phyloP scores from a whole-genome alignment of 2,329 filamentous ascomycete species.

The Cyphellophora europaea region DNA sequence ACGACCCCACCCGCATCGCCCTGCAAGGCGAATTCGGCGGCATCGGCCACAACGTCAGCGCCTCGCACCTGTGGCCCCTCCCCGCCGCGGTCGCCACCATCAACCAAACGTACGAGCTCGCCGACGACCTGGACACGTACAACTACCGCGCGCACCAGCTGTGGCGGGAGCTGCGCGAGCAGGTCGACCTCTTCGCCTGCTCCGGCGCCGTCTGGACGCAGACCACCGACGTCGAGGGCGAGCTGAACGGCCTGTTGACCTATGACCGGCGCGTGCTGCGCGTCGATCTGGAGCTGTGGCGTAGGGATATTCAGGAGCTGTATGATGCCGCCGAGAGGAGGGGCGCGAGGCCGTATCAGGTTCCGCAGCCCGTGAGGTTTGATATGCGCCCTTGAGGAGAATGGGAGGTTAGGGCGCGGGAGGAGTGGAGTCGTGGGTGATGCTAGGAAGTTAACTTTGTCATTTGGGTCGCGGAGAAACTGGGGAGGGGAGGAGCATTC shows the following conservation, averaged over 20 bases:
- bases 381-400: too few species aligned
- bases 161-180: slow-evolving; percentile 37
- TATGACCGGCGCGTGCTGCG: slow-evolving; percentile 56
- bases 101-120: slow-evolving; percentile 60
- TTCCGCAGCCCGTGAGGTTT: not conserved
- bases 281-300: slow-evolving; percentile 39
- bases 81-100: slow-evolving; percentile 49
- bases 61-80: slow-evolving; percentile 58
- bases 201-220: slow-evolving; percentile 64
- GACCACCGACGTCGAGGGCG: slow-evolving; percentile 65
- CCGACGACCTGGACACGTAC: slow-evolving; percentile 48
- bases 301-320: not conserved
- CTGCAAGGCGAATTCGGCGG: slow-evolving; percentile 66
- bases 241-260: slow-evolving; percentile 62
- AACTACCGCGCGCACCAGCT: slow-evolving; percentile 55
- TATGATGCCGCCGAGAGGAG: not conserved
- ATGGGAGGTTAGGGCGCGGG: too few species aligned
- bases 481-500: too few species aligned
- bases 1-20: slow-evolving; percentile 51
- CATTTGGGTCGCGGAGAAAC: too few species aligned
- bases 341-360: not conserved
- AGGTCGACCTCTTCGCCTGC: slow-evolving; percentile 49
- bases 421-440: too few species aligned
- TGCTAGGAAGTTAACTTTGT: too few species aligned
- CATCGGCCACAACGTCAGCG: slow-evolving; percentile 55